phyloP scores from a whole-genome alignment of 345 rosid genomes.

The Microcos paniculata region DNA sequence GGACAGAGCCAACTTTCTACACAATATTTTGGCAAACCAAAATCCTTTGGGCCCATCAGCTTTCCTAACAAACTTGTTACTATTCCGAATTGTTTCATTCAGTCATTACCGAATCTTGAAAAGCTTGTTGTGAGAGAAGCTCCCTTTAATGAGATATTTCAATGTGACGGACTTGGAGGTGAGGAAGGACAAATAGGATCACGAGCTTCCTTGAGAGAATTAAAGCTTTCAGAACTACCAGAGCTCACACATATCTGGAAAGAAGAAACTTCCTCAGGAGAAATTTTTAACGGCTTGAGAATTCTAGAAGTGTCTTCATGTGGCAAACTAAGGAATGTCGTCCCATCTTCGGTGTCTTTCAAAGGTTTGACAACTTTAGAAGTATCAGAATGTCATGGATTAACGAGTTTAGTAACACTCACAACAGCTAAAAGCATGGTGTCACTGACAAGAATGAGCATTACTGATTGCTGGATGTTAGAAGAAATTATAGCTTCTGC shows the following conservation, averaged over 20 bases:
- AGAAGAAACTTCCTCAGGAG: background rate
- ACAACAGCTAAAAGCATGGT: slow-evolving; percentile 13
- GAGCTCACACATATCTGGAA: background rate
- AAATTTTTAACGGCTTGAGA: background rate
- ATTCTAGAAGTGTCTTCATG: background rate
- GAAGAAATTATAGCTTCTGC: background rate
- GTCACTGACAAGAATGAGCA: background rate
- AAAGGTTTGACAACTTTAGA: background rate
- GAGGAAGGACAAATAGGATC: background rate
- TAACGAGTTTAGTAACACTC: background rate
- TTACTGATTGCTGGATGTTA: slow-evolving; percentile 11
- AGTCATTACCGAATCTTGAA: background rate
- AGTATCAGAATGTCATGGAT: slow-evolving; percentile 1
- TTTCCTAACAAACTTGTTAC: no score
- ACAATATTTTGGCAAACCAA: no score
- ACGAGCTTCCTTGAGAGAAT: background rate
- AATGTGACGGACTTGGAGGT: background rate
- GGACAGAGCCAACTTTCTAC: no score
- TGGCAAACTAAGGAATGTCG: background rate
- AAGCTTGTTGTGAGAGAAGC: background rate
- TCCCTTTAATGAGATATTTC: background rate
- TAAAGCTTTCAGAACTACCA: background rate
- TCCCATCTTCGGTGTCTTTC: slow-evolving; percentile 5
- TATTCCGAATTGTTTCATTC: background rate
- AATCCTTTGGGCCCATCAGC: no score